These are phyloP conservation scores for Thermomyces lanuginosus DNA, from an alignment of 2,329 filamentous ascomycete species.

Conservation along the genomic window DNA sequence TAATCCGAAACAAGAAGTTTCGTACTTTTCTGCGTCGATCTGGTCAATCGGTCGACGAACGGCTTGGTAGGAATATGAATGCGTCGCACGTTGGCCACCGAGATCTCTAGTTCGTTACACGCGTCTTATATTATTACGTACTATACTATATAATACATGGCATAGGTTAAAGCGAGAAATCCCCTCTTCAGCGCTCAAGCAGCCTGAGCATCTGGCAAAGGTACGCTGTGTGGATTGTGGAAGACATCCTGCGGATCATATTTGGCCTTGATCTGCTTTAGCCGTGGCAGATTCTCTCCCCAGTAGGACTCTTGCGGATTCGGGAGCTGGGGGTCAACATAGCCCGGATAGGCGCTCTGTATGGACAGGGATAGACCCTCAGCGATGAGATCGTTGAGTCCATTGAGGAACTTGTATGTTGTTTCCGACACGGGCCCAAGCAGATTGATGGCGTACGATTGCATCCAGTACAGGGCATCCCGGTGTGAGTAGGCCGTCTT, in stretches of 20 bases:
- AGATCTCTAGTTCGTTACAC: no score
- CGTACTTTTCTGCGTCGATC: no score
- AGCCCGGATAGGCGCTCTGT: conserved; percentile 45
- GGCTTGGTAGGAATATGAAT: no score
- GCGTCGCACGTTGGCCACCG: no score
- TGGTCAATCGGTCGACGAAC: no score
- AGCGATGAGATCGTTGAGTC: conserved; percentile 29
- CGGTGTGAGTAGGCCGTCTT: conserved; percentile 48
- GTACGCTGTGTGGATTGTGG: conserved; percentile 40
- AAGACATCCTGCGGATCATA: conserved; percentile 42
- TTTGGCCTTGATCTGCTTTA: conserved; percentile 35
- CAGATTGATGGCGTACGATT: conserved; percentile 41
- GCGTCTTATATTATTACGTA: no score
- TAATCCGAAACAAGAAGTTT: no score
- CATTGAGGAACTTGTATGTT: conserved; percentile 36
- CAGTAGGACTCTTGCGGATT: conserved; percentile 38
- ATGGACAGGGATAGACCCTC: conserved; percentile 18
- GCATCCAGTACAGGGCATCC: conserved; percentile 47
- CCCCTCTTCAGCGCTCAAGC: no score
- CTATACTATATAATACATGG: no score
- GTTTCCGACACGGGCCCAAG: conserved; percentile 28
- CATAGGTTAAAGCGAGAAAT: no score
- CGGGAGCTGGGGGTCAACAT: conserved; percentile 39
- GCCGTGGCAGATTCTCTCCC: conserved; percentile 33
- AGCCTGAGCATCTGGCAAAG: no score